These are phyloP conservation scores for Phallus indusiatus DNA, from an alignment of 768 basidiomycete species.

Conservation along the genomic window DNA sequence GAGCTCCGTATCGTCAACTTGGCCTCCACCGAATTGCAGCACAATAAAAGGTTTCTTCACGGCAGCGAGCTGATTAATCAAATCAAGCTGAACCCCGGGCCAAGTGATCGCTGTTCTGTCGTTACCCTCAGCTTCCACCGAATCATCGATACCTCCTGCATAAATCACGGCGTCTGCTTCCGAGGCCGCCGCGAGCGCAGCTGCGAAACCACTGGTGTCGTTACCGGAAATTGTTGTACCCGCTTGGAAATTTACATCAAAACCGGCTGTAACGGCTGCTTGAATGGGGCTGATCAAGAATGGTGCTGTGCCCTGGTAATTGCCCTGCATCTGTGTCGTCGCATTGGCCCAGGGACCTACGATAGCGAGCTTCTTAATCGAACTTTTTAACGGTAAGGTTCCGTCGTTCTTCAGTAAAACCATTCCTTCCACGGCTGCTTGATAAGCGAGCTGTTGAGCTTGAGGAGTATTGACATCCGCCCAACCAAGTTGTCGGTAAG, in stretches of 20 bases:
- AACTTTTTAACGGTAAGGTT: slow-evolving; percentile 39
- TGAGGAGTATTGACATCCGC: slow-evolving; percentile 36
- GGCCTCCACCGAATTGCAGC: slow-evolving; percentile 48
- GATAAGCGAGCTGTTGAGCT: slow-evolving; percentile 40
- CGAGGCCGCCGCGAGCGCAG: slow-evolving; percentile 39
- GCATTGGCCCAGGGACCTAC: slow-evolving; percentile 54
- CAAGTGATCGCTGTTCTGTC: slow-evolving; percentile 43
- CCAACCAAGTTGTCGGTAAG: slow-evolving; percentile 42
- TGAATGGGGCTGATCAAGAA: slow-evolving; percentile 46
- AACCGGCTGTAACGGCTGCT: slow-evolving; percentile 39
- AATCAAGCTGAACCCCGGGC: slow-evolving; percentile 46
- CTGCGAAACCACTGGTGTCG: slow-evolving; percentile 37
- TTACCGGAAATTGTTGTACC: slow-evolving; percentile 35
- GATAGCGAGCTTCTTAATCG: slow-evolving; percentile 41
- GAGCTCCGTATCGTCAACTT: slow-evolving; percentile 39
- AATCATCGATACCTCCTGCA: slow-evolving; percentile 44
- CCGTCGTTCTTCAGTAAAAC: slow-evolving; percentile 59
- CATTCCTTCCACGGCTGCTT: slow-evolving; percentile 43
- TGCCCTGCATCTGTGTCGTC: slow-evolving; percentile 47
- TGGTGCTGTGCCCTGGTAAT: slow-evolving; percentile 45
- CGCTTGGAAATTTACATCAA: slow-evolving; percentile 30
- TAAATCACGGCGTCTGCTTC: slow-evolving; percentile 42
- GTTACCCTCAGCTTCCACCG: slow-evolving; percentile 36
- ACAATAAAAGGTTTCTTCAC: slow-evolving; percentile 44
- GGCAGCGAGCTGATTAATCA: slow-evolving; percentile 35